Evolutionary conservation across 208 protist species (phyloP).

Genomic region (Ichthyophonus hoferi): DNA sequence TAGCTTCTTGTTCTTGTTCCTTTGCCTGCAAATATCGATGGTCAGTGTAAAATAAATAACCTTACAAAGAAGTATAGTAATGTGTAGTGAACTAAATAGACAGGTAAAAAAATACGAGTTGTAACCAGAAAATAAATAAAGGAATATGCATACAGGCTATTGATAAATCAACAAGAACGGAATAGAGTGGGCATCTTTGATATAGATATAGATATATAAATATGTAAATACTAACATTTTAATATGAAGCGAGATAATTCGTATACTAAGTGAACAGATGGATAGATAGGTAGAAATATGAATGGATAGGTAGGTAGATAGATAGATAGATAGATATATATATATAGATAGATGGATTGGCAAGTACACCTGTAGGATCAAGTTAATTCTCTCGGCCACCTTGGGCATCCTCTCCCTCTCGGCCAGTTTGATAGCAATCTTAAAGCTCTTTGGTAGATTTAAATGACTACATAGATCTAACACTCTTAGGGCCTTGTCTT

Average conservation of each 20-base stretch:
- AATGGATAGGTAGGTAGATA: background rate
- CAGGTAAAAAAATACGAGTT: too few relatives aligned
- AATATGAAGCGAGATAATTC: background rate
- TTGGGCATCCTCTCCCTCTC: background rate
- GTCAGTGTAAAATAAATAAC: background rate
- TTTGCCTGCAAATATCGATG: background rate
- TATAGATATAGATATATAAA: background rate
- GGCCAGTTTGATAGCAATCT: background rate
- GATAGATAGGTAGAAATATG: background rate
- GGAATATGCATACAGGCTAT: too few relatives aligned
- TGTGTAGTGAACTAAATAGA: too few relatives aligned
- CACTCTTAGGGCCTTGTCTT: background rate
- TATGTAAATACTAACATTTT: background rate
- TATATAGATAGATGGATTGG: background rate
- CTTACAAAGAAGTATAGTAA: too few relatives aligned
- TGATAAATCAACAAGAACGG: too few relatives aligned
- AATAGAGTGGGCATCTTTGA: too few relatives aligned
- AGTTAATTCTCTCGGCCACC: background rate
- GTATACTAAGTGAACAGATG: background rate
- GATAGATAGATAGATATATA: background rate
- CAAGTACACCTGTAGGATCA: background rate
- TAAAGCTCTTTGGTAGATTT: background rate
- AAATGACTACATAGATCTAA: background rate
- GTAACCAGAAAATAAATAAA: too few relatives aligned
- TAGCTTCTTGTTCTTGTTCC: background rate